Conservation (phyloP, 2,329 filamentous ascomycete species). For the Neonectria ditissima region DNA sequence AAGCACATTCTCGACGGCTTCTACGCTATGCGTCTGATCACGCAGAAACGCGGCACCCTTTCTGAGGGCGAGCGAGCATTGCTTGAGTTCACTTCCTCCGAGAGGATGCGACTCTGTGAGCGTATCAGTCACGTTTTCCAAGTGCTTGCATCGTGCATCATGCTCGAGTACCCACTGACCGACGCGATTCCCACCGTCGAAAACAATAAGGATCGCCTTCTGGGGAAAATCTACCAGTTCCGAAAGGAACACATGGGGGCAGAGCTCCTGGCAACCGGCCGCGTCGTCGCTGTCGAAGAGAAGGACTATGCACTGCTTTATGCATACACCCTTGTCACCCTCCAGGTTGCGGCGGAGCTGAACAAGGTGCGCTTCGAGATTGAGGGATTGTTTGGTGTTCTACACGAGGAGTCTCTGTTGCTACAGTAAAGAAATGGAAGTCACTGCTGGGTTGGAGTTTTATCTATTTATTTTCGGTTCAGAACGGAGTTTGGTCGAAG, state of each 20-base stretch:
- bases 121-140: conserved; percentile 89
- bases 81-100: conserved; percentile 80
- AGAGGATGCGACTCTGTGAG: conserved; percentile 84
- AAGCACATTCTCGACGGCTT: conserved; percentile 91
- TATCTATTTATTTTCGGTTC: conserved; percentile 8
- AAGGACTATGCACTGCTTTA: conserved; percentile 92
- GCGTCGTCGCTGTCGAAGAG: conserved; percentile 66
- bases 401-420: conserved; percentile 70
- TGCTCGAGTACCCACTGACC: conserved; percentile 92
- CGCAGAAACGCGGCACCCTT: conserved; percentile 80
- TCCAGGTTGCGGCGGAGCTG: conserved; percentile 74
- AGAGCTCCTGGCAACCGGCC: conserved; percentile 39
- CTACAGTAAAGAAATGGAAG: conserved; percentile 57
- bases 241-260: conserved; percentile 72
- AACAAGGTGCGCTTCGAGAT: conserved; percentile 70
- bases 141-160: conserved; percentile 92
- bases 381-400: conserved; percentile 71
- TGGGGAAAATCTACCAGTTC: conserved; percentile 91
- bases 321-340: conserved; percentile 82
- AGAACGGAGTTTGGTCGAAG: neutral
- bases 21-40: conserved; percentile 95
- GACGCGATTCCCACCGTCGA: conserved; percentile 88
- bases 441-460: conserved; percentile 10
- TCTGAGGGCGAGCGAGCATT: conserved; percentile 85
- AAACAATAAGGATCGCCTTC: conserved; percentile 81